phyloP scores from a whole-genome alignment of 768 basidiomycete genomes.

The Mycena epipterygia region DNA sequence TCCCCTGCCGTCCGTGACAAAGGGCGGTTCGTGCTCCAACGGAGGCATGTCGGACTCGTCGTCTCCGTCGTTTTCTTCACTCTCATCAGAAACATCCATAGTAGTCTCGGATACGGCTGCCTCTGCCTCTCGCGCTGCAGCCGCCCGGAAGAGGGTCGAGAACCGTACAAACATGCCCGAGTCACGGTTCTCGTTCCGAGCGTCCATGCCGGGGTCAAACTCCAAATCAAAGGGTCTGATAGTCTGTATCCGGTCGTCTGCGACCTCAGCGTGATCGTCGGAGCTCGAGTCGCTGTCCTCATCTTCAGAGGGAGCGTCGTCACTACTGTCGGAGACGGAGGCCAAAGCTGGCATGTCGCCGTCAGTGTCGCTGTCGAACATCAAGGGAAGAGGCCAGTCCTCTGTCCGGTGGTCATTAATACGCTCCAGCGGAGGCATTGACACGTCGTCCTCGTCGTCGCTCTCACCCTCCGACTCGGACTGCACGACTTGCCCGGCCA shows the following conservation, averaged over 20 bases:
- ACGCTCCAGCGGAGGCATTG: slow-evolving; percentile 30
- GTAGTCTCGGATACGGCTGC: background rate
- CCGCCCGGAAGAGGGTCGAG: background rate
- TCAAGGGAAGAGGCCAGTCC: slow-evolving; percentile 15
- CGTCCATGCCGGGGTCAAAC: slow-evolving; percentile 20
- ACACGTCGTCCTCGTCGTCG: slow-evolving; percentile 19
- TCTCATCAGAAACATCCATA: slow-evolving; percentile 1
- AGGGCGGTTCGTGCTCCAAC: slow-evolving; percentile 57
- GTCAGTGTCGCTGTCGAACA: slow-evolving; percentile 36
- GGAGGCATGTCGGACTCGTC: slow-evolving; percentile 39
- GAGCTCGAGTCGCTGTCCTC: slow-evolving; percentile 19
- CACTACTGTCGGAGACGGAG: slow-evolving; percentile 50
- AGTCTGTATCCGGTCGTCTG: background rate
- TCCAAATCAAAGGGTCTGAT: slow-evolving; percentile 32
- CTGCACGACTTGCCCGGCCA: slow-evolving; percentile 22
- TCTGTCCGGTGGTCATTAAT: slow-evolving; percentile 29
- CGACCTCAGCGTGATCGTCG: background rate
- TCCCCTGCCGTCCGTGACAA: slow-evolving; percentile 76
- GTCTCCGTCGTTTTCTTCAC: slow-evolving; percentile 35
- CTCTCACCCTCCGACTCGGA: slow-evolving; percentile 29
- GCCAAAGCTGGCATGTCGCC: slow-evolving; percentile 55
- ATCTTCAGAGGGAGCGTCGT: slow-evolving; percentile 18
- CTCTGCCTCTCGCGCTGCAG: background rate
- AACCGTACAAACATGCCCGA: slow-evolving; percentile 12
- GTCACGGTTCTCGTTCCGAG: background rate